These are phyloP conservation scores for Aspergillus novofumigatus DNA, from an alignment of 2,329 filamentous ascomycete species.

Conservation along the genomic window DNA sequence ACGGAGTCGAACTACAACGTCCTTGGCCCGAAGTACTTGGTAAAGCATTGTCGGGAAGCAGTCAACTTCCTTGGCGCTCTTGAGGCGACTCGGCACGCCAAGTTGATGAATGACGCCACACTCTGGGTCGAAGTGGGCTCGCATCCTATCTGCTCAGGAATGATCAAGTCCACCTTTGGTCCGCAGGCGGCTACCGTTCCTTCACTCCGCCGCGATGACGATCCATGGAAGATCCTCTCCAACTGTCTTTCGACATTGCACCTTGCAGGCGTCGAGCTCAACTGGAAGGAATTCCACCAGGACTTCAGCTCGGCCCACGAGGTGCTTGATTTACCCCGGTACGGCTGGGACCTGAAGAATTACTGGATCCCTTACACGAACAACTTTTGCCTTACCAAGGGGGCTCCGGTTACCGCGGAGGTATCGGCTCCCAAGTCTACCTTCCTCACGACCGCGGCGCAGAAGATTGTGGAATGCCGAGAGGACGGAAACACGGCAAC, in stretches of 20 bases:
- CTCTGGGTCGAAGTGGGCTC: constrained; percentile 64
- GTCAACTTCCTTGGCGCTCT: constrained; percentile 46
- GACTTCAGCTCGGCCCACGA: constrained; percentile 31
- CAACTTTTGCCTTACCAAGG: constrained; percentile 32
- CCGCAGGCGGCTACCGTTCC: constrained; percentile 51
- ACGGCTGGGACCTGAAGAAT: constrained; percentile 39
- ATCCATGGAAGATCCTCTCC: constrained; percentile 41
- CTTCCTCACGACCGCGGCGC: constrained; percentile 28
- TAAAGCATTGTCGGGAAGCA: constrained; percentile 39
- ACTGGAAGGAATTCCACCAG: constrained; percentile 43
- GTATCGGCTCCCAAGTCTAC: constrained; percentile 17
- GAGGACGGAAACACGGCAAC: constrained; percentile 21
- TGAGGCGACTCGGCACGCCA: constrained; percentile 32
- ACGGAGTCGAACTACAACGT: constrained; percentile 28
- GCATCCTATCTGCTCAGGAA: constrained; percentile 44
- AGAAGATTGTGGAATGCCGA: constrained; percentile 27
- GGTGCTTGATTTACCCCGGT: constrained; percentile 34
- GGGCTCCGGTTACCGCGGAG: constrained; percentile 20
- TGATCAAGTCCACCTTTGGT: constrained; percentile 54
- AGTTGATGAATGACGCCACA: constrained; percentile 62
- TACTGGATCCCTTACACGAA: constrained; percentile 39
- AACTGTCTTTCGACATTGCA: constrained; percentile 35
- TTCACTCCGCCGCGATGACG: constrained; percentile 40
- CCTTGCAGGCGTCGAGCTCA: constrained; percentile 35
- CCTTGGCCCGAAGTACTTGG: constrained; percentile 39